These are phyloP conservation scores for Pascua sp. DNA, from an alignment of 1,284 basidiomycete species.

Conservation along the genomic window DNA sequence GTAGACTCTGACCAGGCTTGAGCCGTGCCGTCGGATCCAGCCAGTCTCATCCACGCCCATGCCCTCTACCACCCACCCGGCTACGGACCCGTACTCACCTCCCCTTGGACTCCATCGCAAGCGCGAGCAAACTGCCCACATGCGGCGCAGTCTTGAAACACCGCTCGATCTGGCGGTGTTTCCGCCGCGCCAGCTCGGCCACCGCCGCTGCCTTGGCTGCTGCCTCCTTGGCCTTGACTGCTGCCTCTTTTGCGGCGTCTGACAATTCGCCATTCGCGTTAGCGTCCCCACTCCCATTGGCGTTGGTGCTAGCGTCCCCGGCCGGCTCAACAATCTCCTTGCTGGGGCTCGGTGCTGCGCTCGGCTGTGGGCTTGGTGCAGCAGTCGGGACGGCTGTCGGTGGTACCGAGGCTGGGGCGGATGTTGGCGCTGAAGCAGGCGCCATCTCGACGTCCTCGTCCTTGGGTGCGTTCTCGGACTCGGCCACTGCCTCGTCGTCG, in stretches of 20 bases:
- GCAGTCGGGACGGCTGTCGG: conserved; percentile 2
- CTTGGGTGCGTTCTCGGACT: not conserved
- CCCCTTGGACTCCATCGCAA: conserved; percentile 33
- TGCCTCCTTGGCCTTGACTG: not conserved
- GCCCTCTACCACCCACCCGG: too few species aligned
- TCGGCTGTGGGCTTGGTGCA: conserved; percentile 2
- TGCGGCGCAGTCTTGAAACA: conserved; percentile 26
- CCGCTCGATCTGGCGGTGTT: conserved; percentile 27
- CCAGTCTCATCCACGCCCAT: too few species aligned
- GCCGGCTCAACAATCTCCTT: too few species aligned
- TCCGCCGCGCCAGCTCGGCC: conserved; percentile 15
- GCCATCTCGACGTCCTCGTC: conserved; percentile 20
- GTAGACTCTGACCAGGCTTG: too few species aligned
- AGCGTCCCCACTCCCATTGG: too few species aligned
- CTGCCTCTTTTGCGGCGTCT: not conserved
- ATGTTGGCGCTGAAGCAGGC: conserved; percentile 1
- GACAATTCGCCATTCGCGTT: too few species aligned
- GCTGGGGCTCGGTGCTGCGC: too few species aligned
- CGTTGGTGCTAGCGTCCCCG: too few species aligned
- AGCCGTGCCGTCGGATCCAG: too few species aligned
- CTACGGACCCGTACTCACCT: conserved; percentile 10
- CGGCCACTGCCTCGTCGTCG: not conserved
- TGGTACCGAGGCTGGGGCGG: not conserved
- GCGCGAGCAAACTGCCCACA: conserved; percentile 26
- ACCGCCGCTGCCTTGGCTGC: conserved; percentile 12